Percentiles rank a stretch among this genome's conserved stretches.
Evolutionary conservation across 2,329 filamentous ascomycete genomes (phyloP).

Genomic region (Paraconiothyrium brasiliense): DNA sequence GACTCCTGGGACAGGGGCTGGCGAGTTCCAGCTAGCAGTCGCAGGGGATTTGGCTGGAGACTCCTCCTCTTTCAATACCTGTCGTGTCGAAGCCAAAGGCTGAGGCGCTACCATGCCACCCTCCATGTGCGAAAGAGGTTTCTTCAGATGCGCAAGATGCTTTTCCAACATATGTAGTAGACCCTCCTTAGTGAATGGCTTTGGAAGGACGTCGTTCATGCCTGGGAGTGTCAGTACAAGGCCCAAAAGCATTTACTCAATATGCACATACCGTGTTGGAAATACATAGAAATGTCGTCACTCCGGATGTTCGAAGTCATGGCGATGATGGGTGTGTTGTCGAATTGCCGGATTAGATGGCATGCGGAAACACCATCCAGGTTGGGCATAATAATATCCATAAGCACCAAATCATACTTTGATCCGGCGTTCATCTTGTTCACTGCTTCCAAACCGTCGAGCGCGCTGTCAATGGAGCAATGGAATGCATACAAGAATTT

Average conservation of each 20-base stretch:
- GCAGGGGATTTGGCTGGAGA: constrained; percentile 70
- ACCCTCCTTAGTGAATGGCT: constrained; percentile 91
- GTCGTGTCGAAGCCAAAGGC: constrained; percentile 61
- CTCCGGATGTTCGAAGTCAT: constrained; percentile 99
- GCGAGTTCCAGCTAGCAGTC: constrained; percentile 70
- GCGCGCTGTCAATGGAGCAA: constrained; percentile 71
- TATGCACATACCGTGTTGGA: constrained; percentile 82
- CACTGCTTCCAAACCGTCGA: constrained; percentile 90
- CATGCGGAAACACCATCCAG: constrained; percentile 95
- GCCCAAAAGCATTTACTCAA: background rate
- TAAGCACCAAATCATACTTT: constrained; percentile 69
- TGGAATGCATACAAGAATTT: constrained; percentile 73
- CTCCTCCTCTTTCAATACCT: constrained; percentile 70
- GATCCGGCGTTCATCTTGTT: constrained; percentile 77
- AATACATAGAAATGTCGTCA: constrained; percentile 97
- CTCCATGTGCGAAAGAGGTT: constrained; percentile 58
- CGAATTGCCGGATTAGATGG: constrained; percentile 88
- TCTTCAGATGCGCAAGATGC: constrained; percentile 84
- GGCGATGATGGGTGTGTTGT: constrained; percentile 88
- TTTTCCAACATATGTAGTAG: constrained; percentile 84
- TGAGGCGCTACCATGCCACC: constrained; percentile 61
- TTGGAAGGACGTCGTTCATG: constrained; percentile 97
- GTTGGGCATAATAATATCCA: constrained; percentile 90
- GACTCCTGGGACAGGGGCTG: constrained; percentile 66
- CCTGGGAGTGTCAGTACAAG: constrained; percentile 64